phyloP scores from a whole-genome alignment of 2,329 filamentous ascomycete species.

The Grosmannia serpens region DNA sequence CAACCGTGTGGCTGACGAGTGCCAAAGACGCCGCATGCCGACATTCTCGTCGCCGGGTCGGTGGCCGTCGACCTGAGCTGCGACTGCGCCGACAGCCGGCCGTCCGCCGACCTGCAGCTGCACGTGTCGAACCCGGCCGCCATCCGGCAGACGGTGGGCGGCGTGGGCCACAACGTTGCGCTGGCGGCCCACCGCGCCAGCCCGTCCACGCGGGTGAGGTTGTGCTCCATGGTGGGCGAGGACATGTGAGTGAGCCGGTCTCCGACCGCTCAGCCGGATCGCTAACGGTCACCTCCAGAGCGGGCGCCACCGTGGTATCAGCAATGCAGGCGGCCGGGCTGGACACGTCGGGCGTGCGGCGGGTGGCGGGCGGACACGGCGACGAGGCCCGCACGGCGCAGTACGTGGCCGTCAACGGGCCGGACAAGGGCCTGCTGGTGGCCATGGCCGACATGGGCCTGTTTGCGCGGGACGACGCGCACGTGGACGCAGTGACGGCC shows the following conservation, averaged over 20 bases:
- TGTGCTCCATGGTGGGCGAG: conserved; percentile 73
- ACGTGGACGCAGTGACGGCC: conserved; percentile 43
- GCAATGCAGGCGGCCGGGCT: conserved; percentile 55
- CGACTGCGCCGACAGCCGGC: conserved; percentile 42
- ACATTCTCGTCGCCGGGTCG: conserved; percentile 83
- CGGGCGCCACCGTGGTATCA: conserved; percentile 61
- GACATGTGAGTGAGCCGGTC: conserved; percentile 46
- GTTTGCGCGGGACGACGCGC: conserved; percentile 41
- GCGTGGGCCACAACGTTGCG: conserved; percentile 87
- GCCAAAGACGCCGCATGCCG: conserved; percentile 19
- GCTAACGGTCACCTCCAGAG: conserved; percentile 26
- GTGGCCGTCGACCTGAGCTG: conserved; percentile 81
- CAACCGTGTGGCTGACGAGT: not conserved
- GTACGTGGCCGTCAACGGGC: conserved; percentile 83
- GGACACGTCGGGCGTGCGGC: conserved; percentile 49
- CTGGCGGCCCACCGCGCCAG: conserved; percentile 63
- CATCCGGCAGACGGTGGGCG: conserved; percentile 75
- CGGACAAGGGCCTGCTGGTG: conserved; percentile 69
- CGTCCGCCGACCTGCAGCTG: conserved; percentile 32
- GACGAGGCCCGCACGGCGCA: conserved; percentile 68
- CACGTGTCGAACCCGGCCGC: conserved; percentile 78
- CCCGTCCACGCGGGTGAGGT: conserved; percentile 47
- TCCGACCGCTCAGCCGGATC: not conserved
- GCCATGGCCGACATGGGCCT: conserved; percentile 96
- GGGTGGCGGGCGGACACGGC: conserved; percentile 32